A percentile compares a stretch with the other conserved stretches of the same genome.
Evolutionary conservation across 331 rosid genomes (phyloP).

Genomic region (Rosa hybrid): DNA sequence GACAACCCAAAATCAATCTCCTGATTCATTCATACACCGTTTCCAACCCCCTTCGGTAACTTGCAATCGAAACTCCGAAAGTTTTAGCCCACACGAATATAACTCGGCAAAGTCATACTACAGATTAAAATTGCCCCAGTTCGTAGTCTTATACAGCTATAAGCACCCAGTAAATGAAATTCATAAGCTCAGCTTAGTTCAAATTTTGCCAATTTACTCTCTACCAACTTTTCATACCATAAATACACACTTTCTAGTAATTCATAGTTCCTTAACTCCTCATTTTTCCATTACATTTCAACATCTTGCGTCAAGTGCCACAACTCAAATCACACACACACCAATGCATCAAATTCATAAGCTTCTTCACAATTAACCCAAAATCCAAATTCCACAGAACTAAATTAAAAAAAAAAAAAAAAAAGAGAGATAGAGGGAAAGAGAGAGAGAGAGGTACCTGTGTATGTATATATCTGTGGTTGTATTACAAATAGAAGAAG

Average conservation of each 20-base stretch:
- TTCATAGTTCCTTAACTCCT: neutral
- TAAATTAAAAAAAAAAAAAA: too few species aligned
- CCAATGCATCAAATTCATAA: neutral
- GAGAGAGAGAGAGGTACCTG: neutral
- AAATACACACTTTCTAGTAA: neutral
- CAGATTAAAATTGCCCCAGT: neutral
- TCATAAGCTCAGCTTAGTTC: neutral
- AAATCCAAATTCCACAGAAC: neutral
- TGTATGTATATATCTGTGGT: neutral
- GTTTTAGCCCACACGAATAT: neutral
- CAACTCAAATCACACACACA: neutral
- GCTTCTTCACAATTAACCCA: neutral
- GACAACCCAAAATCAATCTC: neutral
- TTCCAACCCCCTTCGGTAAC: too few species aligned
- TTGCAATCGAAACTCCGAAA: neutral
- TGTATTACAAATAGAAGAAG: slow-evolving; percentile 10
- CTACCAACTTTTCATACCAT: neutral
- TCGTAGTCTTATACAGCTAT: neutral
- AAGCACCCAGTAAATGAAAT: neutral
- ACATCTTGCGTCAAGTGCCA: neutral
- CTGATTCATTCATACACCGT: neutral
- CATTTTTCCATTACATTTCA: slow-evolving; percentile 11
- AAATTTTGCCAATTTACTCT: neutral
- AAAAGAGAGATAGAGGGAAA: too few species aligned
- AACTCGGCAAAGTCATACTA: neutral